Conservation (phyloP, 306 rosid genomes). For the Purshia tridentata region DNA sequence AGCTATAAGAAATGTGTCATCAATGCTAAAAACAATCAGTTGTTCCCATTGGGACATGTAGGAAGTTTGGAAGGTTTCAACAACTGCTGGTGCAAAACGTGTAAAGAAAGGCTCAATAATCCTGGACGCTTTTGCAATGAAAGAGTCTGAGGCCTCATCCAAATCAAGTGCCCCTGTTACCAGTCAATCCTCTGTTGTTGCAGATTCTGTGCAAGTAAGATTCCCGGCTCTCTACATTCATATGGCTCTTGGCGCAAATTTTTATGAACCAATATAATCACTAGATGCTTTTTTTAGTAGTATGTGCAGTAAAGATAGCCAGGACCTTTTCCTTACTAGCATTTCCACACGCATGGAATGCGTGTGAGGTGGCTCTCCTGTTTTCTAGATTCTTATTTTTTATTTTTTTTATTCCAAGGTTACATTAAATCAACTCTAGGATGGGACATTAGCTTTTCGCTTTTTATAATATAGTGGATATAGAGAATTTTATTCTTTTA, state of each 20-base stretch:
- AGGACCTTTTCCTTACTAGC: neutral
- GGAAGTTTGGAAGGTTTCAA: slow-evolving; percentile 99
- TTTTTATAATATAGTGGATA: slow-evolving; percentile 23
- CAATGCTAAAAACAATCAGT: slow-evolving; percentile 22
- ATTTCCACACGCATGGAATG: neutral
- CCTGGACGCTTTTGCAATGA: slow-evolving; percentile 60
- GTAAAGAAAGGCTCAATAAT: slow-evolving; percentile 66
- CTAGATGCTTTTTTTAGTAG: slow-evolving; percentile 10
- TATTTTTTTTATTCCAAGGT: neutral
- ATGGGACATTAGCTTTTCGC: too few relatives aligned
- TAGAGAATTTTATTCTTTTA: neutral
- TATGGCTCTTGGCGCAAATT: slow-evolving; percentile 28
- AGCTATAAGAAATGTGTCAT: slow-evolving; percentile 17
- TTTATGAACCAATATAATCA: neutral
- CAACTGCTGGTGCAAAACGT: slow-evolving; percentile 91
- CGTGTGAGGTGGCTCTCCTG: neutral
- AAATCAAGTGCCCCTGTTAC: slow-evolving; percentile 53
- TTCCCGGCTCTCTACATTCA: slow-evolving; percentile 25
- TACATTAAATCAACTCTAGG: neutral
- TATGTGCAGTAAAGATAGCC: neutral
- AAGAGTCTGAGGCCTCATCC: slow-evolving; percentile 63
- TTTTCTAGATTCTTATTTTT: slow-evolving; percentile 2
- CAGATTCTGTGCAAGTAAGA: slow-evolving; percentile 70
- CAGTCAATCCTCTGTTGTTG: slow-evolving; percentile 50
- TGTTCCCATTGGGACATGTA: slow-evolving; percentile 35